Evolutionary conservation across 805 yeast species (phyloP), one percentile per base, ranked within the genome.

Genomic region (Lachancea quebecensis): DNA sequence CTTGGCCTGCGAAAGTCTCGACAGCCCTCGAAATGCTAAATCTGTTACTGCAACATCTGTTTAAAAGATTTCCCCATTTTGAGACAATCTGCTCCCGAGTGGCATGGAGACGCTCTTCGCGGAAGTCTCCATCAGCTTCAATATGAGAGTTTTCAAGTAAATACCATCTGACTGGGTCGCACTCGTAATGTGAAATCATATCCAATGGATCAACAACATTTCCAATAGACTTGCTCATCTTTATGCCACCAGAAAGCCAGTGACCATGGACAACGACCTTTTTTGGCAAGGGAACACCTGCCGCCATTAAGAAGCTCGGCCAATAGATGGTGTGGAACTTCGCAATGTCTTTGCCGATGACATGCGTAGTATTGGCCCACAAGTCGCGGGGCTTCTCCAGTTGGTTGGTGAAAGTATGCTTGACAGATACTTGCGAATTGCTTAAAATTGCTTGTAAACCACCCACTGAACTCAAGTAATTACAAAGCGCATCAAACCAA

Each of bases 401-500:
- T 14, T 4, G 9, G 4, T 10, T 31, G 12, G 27, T 8, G n/a
- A 34, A 30, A 10, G 21, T 34, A 25, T 44, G 46, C 17, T 29
- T 33, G 32, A 44, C 6, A 3, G 8, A 9, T 9, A 33, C 46
- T 3, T 15, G 17, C 14, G 35, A 27, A 4, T 49, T 36, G 34
- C 38, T 44, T 50, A 59, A 21, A 10, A 56, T 28, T 4, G 55
- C 45, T 17, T 60, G 52, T 2, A 83, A 81, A 40, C 74, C 85
- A 2, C 86, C 87, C 2, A 78, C 68, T 1, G 87, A 74, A 1
- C 97, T 85, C 4, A 88, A 44, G 58, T 93, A 93, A 62, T 89
- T 93, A 37, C 84, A 72, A 38, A 93, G 70, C 0, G 99, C 99
- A 67, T 93, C 99, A 48, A 93, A 82, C 99, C 99, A 93, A 12